Evolutionary conservation across 768 basidiomycete genomes (phyloP), one percentile per base, ranked within the genome.

Genomic region (Panaeolus papilionaceus): DNA sequence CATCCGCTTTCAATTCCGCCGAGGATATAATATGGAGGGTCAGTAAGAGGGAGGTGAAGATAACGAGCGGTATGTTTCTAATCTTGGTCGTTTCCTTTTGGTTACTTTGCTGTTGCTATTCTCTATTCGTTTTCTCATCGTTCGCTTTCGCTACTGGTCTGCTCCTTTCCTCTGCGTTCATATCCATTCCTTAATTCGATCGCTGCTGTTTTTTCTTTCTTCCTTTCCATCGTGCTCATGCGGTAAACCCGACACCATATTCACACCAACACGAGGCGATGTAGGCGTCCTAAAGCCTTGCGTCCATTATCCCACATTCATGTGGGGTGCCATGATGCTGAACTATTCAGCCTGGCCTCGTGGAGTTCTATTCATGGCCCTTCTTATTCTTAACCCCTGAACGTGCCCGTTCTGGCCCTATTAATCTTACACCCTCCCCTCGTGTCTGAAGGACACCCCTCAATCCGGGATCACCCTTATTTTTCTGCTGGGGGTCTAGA

Each of bases 1-100:
- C 74, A 72, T 14, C 76, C 77, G 4, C 63, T 77, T 40, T 76
- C 76, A 6, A 68, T 75, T 40, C 73, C 70, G 14, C 75, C 72
- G 11, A 71, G 71, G 61, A 64, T 69, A n/a, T 42, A 65, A 39
- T 33, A 38, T 45, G 42, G 20, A 64, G 62, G 45, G 23, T 2
- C 45, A 7, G 40, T 18, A 11, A 10, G 39, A 49, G 66, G 51
- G 23, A 39, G 16, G 20, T 51, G 47, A 61, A 73, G 73, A 33
- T 68, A 68, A 71, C 63, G 40, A 63, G 68, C 54, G 66, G 68
- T 61, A 73, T 70, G 61, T 75, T 64, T 65, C 51, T 47, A n/a
- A 26, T 65, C 61, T 64, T 62, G n/a, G 66, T 68, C 54, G 8
- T 63, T 68, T 64, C 11, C 40, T 68, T 28, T 65, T 67, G 58